Conservation (phyloP, 768 basidiomycete species). For the Termitomyces sp. region DNA sequence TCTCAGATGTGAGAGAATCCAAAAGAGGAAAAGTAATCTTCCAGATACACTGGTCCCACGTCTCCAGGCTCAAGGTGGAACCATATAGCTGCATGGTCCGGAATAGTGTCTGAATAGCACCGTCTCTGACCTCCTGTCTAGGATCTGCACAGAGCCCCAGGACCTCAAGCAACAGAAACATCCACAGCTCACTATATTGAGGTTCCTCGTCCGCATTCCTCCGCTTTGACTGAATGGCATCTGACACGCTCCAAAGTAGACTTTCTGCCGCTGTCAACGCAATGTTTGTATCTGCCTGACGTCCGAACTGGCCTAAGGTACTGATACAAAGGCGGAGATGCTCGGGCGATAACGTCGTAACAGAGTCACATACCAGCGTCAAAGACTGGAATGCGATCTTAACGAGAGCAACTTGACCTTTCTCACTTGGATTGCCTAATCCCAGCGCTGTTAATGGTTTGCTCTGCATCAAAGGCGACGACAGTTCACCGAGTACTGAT, state of each 20-base stretch:
- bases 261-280: slow-evolving; percentile 92
- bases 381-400: slow-evolving; percentile 93
- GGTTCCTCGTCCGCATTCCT: slow-evolving; percentile 57
- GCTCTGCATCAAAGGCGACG: slow-evolving; percentile 30
- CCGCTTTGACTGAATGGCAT: slow-evolving; percentile 85
- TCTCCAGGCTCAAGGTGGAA: slow-evolving; percentile 69
- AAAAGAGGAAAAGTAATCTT: slow-evolving; percentile 85
- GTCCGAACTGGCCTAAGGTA: slow-evolving; percentile 88
- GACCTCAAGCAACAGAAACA: slow-evolving; percentile 82
- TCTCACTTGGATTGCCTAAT: slow-evolving; percentile 56
- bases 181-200: slow-evolving; percentile 87
- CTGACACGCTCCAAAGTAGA: slow-evolving; percentile 92
- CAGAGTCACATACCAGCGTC: slow-evolving; percentile 90
- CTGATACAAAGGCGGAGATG: slow-evolving; percentile 86
- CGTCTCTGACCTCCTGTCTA: slow-evolving; percentile 85
- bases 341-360: slow-evolving; percentile 72
- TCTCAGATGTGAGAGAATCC: slow-evolving; percentile 58
- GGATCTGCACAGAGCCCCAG: slow-evolving; percentile 77
- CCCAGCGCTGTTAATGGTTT: slow-evolving; percentile 41
- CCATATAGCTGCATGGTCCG: slow-evolving; percentile 93
- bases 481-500: slow-evolving; percentile 29
- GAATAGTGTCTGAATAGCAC: slow-evolving; percentile 94
- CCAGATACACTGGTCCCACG: slow-evolving; percentile 93
- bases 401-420: slow-evolving; percentile 68
- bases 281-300: slow-evolving; percentile 93